A percentile compares a stretch with the other conserved stretches of the same genome.
phyloP scores from a whole-genome alignment of 1,284 basidiomycete species.

The Veloboletus limbatus region DNA sequence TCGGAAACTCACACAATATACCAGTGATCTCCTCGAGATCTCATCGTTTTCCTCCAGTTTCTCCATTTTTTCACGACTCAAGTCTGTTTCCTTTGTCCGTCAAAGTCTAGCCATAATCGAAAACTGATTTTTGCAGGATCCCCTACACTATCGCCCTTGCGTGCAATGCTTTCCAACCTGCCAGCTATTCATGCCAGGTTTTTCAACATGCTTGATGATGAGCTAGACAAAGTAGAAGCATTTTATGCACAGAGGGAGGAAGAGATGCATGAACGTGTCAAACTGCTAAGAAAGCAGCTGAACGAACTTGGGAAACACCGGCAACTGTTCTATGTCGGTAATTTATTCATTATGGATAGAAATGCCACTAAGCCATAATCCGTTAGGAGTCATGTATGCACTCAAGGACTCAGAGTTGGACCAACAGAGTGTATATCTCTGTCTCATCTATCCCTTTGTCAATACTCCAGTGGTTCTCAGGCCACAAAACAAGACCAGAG shows the following conservation, averaged over 20 bases:
- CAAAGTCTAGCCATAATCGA: not conserved
- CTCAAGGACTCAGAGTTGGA: conserved; percentile 14
- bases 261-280: conserved; percentile 58
- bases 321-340: conserved; percentile 59
- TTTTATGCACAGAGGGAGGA: conserved; percentile 79
- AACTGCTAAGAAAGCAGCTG: conserved; percentile 65
- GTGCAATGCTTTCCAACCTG: conserved; percentile 51
- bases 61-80: conserved; percentile 3
- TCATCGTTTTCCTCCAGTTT: conserved; percentile 4
- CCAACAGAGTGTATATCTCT: conserved; percentile 6
- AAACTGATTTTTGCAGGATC: conserved; percentile 4
- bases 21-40: conserved; percentile 1
- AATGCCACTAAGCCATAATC: conserved; percentile 8
- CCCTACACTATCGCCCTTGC: conserved; percentile 38
- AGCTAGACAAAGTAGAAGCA: conserved; percentile 78
- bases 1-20: not conserved
- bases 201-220: conserved; percentile 69
- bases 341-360: not conserved
- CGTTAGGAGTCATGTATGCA: conserved; percentile 21
- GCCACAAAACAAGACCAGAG: not conserved
- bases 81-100: conserved; percentile 7
- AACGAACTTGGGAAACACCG: conserved; percentile 72
- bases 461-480: not conserved
- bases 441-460: conserved; percentile 12
- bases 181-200: conserved; percentile 65